Conservation (phyloP, 371 early-diverging fungal species). For the Apophysomyces variabilis region DNA sequence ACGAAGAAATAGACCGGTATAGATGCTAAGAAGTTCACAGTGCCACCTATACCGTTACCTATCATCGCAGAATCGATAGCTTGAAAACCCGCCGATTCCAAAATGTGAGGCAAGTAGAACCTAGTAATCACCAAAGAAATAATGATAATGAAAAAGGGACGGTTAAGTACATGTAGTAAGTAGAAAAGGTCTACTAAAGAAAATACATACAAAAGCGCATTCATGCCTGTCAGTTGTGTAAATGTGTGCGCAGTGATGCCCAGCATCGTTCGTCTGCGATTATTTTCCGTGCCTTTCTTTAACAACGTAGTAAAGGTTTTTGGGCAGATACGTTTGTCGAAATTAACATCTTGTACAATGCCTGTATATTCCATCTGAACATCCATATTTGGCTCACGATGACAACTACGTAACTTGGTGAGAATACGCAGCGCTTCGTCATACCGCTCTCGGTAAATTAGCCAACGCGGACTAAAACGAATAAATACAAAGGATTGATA, state of each 20-base stretch:
- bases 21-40: constrained; percentile 30
- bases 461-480: constrained; percentile 85
- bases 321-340: constrained; percentile 54
- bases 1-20: constrained; percentile 32
- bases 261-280: constrained; percentile 62
- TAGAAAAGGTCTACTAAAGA: constrained; percentile 27
- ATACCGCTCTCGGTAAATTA: constrained; percentile 64
- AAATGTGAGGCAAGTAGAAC: constrained; percentile 39
- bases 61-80: constrained; percentile 40
- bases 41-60: constrained; percentile 28
- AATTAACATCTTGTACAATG: constrained; percentile 74
- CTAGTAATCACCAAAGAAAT: too few relatives aligned
- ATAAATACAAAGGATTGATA: neutral
- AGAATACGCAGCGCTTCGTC: constrained; percentile 77
- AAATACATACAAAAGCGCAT: constrained; percentile 66
- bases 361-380: constrained; percentile 62
- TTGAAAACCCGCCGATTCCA: constrained; percentile 66
- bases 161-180: constrained; percentile 29
- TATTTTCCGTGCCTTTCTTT: constrained; percentile 58
- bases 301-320: constrained; percentile 56
- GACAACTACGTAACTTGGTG: constrained; percentile 63
- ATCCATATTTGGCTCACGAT: constrained; percentile 3
- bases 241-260: constrained; percentile 75
- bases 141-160: too few relatives aligned
- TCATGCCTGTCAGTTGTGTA: constrained; percentile 81